These are phyloP conservation scores for Euclidium syriacum DNA, from an alignment of 345 rosid genomes.

Conservation along the genomic window DNA sequence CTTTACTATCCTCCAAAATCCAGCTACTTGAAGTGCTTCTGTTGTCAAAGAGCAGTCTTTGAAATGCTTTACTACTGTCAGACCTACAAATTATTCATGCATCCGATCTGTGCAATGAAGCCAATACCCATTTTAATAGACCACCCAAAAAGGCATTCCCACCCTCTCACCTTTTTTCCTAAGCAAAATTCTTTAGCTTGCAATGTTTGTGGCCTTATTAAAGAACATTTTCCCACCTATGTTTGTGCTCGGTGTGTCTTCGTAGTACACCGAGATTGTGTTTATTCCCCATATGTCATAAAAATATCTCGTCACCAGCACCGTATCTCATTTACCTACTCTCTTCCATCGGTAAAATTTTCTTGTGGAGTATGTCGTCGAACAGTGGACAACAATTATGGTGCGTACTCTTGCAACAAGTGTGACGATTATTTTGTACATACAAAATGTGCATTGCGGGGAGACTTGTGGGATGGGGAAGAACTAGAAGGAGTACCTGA, in stretches of 20 bases:
- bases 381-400: background rate
- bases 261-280: background rate
- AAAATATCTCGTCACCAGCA: background rate
- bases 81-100: background rate
- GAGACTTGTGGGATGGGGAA: too few species aligned
- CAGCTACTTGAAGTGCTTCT: background rate
- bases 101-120: background rate
- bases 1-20: background rate
- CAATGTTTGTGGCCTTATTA: too few species aligned
- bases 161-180: background rate
- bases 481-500: background rate
- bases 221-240: background rate
- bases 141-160: background rate
- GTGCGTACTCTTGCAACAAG: background rate
- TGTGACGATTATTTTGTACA: too few species aligned
- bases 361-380: too few species aligned
- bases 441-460: too few species aligned
- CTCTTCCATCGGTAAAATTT: background rate
- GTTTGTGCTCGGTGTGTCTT: background rate
- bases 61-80: background rate
- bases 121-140: background rate
- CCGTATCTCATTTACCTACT: background rate
- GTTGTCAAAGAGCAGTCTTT: background rate
- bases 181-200: background rate
- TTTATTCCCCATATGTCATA: too few species aligned